Base-by-base conservation (phyloP, 768 basidiomycete species). In the Tylopilus vinaceipallidus region DNA sequence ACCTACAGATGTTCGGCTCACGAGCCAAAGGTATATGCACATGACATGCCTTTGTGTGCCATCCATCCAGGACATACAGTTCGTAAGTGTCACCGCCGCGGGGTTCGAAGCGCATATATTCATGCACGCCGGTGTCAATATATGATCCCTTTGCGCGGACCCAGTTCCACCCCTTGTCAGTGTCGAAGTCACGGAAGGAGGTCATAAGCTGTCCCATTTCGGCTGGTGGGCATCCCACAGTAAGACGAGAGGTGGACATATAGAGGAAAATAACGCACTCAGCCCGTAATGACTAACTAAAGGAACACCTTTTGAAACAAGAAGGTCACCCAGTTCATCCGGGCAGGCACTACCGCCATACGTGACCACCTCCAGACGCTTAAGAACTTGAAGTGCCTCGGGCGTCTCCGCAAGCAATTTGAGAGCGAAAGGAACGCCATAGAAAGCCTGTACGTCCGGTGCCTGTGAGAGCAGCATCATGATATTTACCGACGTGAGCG, bases 131-230 rank as follows among this genome's bases (percentile, higher is more conserved):
- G 1, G 59, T 52, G 9, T 49, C 47, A 6, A 59, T 17, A 37
- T 59, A 17, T 0, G 65, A 59, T 2, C 63, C 59, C 26, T 63
- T 66, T n/a, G 64, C 54, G 23, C 75, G 72, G 36, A 76, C 59
- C 74, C 76, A 82, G 55, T 77, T 79, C 81, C 81, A 83, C 11
- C 52, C 74, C 59, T 80, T 81, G 67, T 83, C 80, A 4, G 55
- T 67, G 5, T 61, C 62, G 47, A 75, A 78, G 49, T 78, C 70
- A 29, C 79, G 74, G 42, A 71, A 68, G 12, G 78, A 80, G 42
- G 73, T 77, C 63, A 78, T 68, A 16, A 80, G 60, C 9, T 64
- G 62, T 36, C 72, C 75, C 41, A 71, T 71, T 58, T 75, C 51
- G 4, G 50, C 61, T 56, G 22, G 27, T 20, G 23, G 17, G 13